phyloP scores from a whole-genome alignment of 176 grass and related monocot genomes.

The Zoysia japonica region DNA sequence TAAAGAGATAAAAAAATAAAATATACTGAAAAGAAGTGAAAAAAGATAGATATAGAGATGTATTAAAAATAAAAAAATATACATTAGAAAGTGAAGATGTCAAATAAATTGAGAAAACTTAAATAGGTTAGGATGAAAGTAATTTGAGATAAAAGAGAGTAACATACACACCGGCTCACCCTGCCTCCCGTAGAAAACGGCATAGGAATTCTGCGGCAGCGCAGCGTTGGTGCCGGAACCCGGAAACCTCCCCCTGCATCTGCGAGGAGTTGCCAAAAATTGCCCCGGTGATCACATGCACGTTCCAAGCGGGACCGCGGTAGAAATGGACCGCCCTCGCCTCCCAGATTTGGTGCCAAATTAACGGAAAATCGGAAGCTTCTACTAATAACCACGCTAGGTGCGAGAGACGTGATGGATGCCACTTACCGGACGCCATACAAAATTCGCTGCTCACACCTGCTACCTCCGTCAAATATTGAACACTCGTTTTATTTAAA shows the following conservation, averaged over 20 bases:
- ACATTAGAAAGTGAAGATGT: too few species aligned
- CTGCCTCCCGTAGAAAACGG: neutral
- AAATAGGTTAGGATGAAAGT: too few species aligned
- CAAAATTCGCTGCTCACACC: neutral
- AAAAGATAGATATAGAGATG: too few species aligned
- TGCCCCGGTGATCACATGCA: neutral
- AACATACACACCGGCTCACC: too few species aligned
- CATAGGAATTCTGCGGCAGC: neutral
- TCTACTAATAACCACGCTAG: neutral
- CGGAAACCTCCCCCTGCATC: neutral
- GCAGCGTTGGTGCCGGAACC: neutral
- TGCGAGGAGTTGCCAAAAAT: neutral
- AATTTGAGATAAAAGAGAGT: too few species aligned
- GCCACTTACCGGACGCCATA: conserved; percentile 6
- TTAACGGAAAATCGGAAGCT: neutral
- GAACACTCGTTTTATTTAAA: too few species aligned
- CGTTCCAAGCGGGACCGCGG: neutral
- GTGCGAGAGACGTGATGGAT: neutral
- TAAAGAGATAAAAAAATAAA: too few species aligned
- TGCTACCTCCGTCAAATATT: too few species aligned
- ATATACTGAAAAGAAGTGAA: too few species aligned
- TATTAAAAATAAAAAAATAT: too few species aligned
- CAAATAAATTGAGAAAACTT: too few species aligned
- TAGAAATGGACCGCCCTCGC: neutral
- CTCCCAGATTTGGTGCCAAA: neutral